These are phyloP conservation scores for Nepenthes mirabilis DNA, from an alignment of 148 eudicot species.

Conservation along the genomic window DNA sequence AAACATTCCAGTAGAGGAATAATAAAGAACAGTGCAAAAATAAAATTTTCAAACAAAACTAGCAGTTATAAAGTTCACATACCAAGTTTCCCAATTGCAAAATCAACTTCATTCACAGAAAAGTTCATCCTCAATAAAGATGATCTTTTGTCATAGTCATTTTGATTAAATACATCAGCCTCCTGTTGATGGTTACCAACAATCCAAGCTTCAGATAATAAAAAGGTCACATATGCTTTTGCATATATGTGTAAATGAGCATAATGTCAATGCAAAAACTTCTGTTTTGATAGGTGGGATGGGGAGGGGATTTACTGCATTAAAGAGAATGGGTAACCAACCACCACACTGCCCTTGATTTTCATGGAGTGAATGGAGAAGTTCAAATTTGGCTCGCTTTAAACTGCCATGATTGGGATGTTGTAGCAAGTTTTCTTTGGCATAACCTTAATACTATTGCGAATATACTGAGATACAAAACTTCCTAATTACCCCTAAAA, in stretches of 20 bases:
- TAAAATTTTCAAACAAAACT: not conserved
- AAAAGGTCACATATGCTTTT: not conserved
- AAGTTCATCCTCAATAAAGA: slow-evolving; percentile 73
- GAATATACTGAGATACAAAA: too few species aligned
- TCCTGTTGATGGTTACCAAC: slow-evolving; percentile 30
- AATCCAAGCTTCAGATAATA: not conserved
- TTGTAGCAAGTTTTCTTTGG: too few species aligned
- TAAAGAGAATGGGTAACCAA: too few species aligned
- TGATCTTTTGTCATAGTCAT: slow-evolving; percentile 37
- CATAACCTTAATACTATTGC: too few species aligned
- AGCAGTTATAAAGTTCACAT: slow-evolving; percentile 14
- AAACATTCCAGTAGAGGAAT: too few species aligned
- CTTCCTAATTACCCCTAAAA: too few species aligned
- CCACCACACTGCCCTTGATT: too few species aligned
- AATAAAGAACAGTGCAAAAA: not conserved
- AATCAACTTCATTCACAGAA: slow-evolving; percentile 52
- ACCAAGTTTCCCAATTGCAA: slow-evolving; percentile 80
- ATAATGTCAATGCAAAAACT: not conserved
- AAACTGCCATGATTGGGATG: too few species aligned
- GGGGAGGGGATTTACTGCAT: too few species aligned
- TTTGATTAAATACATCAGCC: slow-evolving; percentile 27
- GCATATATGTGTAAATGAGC: not conserved
- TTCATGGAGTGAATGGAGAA: too few species aligned
- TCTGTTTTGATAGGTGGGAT: not conserved
- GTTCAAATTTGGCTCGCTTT: too few species aligned